These are phyloP conservation scores for Zoysia pacifica DNA, from an alignment of 176 grass and related monocot genomes.

Conservation along the genomic window DNA sequence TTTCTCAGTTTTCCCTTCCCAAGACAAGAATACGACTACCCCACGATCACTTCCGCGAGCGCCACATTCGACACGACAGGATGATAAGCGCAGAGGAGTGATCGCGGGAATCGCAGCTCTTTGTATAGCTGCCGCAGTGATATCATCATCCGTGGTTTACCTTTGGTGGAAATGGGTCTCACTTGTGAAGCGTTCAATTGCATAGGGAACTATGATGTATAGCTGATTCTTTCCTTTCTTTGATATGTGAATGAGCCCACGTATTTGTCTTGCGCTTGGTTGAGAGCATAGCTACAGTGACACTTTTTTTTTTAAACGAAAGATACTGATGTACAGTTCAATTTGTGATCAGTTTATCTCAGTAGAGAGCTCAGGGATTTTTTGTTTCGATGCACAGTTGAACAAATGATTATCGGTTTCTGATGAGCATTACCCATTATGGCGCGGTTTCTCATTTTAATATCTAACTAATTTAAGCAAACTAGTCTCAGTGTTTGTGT, in stretches of 20 bases:
- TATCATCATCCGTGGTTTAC: constrained; percentile 50
- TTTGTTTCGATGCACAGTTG: background rate
- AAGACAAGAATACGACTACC: background rate
- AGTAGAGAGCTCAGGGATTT: background rate
- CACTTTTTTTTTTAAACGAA: background rate
- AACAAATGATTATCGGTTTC: background rate
- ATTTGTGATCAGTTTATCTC: background rate
- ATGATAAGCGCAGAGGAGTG: constrained; percentile 45
- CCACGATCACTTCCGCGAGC: background rate
- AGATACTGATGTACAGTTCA: constrained; percentile 33
- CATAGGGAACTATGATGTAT: constrained; percentile 26
- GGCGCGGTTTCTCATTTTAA: background rate
- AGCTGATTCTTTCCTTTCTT: background rate
- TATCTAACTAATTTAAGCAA: background rate
- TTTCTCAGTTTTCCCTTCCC: constrained; percentile 17
- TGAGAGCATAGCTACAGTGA: background rate
- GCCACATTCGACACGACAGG: background rate
- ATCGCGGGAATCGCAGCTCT: constrained; percentile 55
- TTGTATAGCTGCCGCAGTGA: constrained; percentile 36
- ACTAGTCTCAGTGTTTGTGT: too few relatives aligned
- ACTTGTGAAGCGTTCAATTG: constrained; percentile 30
- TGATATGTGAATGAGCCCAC: background rate
- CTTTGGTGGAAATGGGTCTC: constrained; percentile 66
- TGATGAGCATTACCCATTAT: background rate
- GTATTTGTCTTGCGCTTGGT: background rate